phyloP scores from a whole-genome alignment of 768 basidiomycete species.

The Tylopilus sp. region DNA sequence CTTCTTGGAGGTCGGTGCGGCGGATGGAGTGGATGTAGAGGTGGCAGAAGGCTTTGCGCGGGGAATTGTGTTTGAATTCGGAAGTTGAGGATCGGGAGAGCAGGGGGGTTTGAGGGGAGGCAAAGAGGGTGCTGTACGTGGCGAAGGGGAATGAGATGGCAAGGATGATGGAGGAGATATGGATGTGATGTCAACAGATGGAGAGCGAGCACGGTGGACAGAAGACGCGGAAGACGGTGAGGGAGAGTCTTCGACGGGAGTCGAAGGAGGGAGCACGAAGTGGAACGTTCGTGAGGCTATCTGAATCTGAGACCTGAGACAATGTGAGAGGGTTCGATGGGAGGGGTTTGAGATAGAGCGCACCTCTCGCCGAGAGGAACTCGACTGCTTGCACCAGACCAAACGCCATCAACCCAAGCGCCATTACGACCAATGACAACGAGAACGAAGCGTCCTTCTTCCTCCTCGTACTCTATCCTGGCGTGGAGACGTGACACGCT shows the following conservation, averaged over 20 bases:
- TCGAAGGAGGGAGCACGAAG: slow-evolving; percentile 90
- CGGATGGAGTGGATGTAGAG: slow-evolving; percentile 22
- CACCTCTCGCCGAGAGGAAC: slow-evolving; percentile 86
- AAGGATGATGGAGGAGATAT: slow-evolving; percentile 80
- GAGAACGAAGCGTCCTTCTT: slow-evolving; percentile 83
- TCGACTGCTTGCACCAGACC: slow-evolving; percentile 83
- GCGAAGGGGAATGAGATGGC: slow-evolving; percentile 72
- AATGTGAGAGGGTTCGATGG: slow-evolving; percentile 12
- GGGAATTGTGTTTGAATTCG: slow-evolving; percentile 59
- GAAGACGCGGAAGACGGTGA: slow-evolving; percentile 78
- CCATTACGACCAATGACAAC: slow-evolving; percentile 95
- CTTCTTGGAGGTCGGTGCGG: slow-evolving; percentile 50
- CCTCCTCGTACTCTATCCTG: slow-evolving; percentile 90
- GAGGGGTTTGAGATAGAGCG: slow-evolving; percentile 14
- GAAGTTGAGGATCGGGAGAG: slow-evolving; percentile 50
- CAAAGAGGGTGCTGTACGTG: slow-evolving; percentile 41
- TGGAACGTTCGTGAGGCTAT: slow-evolving; percentile 97
- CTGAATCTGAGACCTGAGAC: slow-evolving; percentile 83
- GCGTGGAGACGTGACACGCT: slow-evolving; percentile 97
- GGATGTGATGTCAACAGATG: slow-evolving; percentile 79
- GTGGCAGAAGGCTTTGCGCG: slow-evolving; percentile 35
- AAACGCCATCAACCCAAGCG: slow-evolving; percentile 97
- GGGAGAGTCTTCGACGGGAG: slow-evolving; percentile 74
- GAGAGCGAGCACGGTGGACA: slow-evolving; percentile 64
- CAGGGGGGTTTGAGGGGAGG: slow-evolving; percentile 45